These are phyloP conservation scores for Pinus albicaulis DNA, from an alignment of 75 land plant genomes.

Conservation along the genomic window DNA sequence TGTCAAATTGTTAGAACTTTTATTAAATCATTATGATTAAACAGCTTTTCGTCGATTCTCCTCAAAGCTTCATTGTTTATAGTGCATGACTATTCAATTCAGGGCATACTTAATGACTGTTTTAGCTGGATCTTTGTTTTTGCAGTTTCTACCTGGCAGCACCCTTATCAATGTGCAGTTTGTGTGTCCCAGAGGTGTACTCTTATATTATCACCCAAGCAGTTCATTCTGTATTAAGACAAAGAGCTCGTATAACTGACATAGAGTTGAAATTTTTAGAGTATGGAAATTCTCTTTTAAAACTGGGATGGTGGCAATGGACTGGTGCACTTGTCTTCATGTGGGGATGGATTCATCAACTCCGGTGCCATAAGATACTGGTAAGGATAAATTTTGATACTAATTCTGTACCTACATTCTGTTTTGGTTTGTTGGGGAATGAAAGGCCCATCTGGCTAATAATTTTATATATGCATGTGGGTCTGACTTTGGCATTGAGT, in stretches of 20 bases:
- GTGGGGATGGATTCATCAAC: constrained; percentile 87
- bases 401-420: background rate
- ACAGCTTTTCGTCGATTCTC: background rate
- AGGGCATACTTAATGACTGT: background rate
- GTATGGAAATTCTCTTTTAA: constrained; percentile 26
- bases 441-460: background rate
- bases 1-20: background rate
- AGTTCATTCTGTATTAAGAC: constrained; percentile 25
- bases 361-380: constrained; percentile 69
- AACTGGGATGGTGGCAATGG: constrained; percentile 65
- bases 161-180: constrained; percentile 62
- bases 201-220: constrained; percentile 16
- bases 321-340: constrained; percentile 64
- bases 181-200: constrained; percentile 27
- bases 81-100: background rate
- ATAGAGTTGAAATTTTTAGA: constrained; percentile 29
- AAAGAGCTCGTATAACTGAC: constrained; percentile 17
- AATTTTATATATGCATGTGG: no score
- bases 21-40: background rate
- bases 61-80: background rate
- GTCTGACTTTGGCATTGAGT: background rate
- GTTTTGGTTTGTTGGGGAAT: background rate
- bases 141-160: constrained; percentile 79
- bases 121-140: constrained; percentile 1
- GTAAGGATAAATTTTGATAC: constrained; percentile 26